Base-by-base conservation (phyloP, 176 grass and related monocot genomes). In the Oryza australiensis region DNA sequence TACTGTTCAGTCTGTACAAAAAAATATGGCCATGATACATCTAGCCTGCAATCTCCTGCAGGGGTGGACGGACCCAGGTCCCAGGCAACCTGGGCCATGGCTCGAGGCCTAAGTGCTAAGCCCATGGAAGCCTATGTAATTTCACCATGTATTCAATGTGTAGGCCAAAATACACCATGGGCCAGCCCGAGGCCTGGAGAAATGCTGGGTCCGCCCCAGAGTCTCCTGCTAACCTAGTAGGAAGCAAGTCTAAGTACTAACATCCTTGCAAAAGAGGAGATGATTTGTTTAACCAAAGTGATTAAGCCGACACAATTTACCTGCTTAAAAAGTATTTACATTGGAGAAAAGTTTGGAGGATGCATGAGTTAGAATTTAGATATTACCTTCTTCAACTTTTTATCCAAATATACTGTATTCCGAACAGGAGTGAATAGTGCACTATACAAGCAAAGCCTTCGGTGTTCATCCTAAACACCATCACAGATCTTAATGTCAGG, bases 381-480 rank as follows among this genome's bases (percentile, higher is more conserved):
- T 22, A 5, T 75, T 88, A 98, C 95, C 92, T 86, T 82, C 83
- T 95, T 98, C 13, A 69, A 91, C 82, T 82, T 98, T 86, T 90
- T 98, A 84, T 95, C 95, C 75, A 90, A 28, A 85, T 98, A 90
- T 65, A 82, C 70, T 40, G 64, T 90, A 84, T 60, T 87, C 86
- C 88, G 86, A 33, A 95, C 30, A 43, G 95, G 90, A 81, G 79
- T 66, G 73, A 98, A 91, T 51, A 98, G 77, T 64, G 88, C 80
- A 51, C 84, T 88, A 76, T 98, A 98, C 40, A 93, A 71, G 76
- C 78, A 98, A 78, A 93, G 95, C 82, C 95, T 89, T 77, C 80
- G 66, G 20, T 91, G 88, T n/a, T 98, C 92, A 82, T 88, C 95
- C 95, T 98, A 82, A 73, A 70, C 32, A 94, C 26, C 63, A 91